These are phyloP conservation scores for Lichtheimia corymbifera DNA, from an alignment of 371 early-diverging fungal species.

Conservation along the genomic window DNA sequence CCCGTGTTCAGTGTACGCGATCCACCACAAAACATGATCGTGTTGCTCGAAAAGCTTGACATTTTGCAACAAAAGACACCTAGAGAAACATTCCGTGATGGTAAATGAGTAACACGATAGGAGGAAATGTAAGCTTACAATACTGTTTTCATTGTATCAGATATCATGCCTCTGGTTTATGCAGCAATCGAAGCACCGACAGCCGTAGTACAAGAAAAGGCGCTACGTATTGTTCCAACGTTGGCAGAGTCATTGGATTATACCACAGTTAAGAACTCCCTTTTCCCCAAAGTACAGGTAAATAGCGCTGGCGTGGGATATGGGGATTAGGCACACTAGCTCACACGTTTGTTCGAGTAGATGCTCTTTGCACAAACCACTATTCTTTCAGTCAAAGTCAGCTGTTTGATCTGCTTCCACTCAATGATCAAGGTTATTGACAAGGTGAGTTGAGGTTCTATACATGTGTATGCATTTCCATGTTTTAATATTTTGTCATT, in stretches of 20 bases:
- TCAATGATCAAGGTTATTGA: conserved; percentile 74
- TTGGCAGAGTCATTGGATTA: conserved; percentile 69
- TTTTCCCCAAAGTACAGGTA: conserved; percentile 78
- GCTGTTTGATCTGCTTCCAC: conserved; percentile 75
- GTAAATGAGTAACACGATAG: conserved; percentile 23
- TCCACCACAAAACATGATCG: conserved; percentile 66
- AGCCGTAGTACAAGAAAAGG: conserved; percentile 76
- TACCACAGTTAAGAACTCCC: conserved; percentile 65
- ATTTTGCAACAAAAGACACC: conserved; percentile 66
- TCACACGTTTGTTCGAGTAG: conserved; percentile 18
- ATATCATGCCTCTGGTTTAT: conserved; percentile 79
- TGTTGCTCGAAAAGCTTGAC: conserved; percentile 65
- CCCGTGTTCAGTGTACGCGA: conserved; percentile 62
- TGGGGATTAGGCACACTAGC: neutral
- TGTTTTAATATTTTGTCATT: neutral
- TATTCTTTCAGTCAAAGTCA: conserved; percentile 73
- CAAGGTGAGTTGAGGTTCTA: conserved; percentile 39
- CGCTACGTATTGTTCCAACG: conserved; percentile 66
- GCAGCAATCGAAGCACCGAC: conserved; percentile 65
- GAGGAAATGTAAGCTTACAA: neutral
- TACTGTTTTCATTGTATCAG: conserved; percentile 23
- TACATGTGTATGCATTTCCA: neutral
- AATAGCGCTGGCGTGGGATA: neutral
- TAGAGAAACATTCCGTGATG: conserved; percentile 60
- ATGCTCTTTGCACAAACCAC: conserved; percentile 70